Evolutionary conservation across 2,329 filamentous ascomycete species (phyloP).

Genomic region (Massarina eburnea): DNA sequence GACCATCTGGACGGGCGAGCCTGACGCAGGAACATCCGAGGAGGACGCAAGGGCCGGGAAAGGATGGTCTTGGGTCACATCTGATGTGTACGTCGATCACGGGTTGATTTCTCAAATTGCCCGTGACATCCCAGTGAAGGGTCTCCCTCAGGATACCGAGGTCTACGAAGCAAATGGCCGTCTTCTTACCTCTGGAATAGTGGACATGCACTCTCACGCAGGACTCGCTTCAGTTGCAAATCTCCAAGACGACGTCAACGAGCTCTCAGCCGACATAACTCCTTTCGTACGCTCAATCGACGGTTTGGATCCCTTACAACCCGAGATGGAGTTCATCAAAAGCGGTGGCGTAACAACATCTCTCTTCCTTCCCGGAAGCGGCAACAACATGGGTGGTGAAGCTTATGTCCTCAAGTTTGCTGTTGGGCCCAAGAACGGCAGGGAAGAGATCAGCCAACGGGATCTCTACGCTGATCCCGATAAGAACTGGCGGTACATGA

Average conservation of each 20-base stretch:
- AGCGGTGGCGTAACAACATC: slow-evolving; percentile 72
- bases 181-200: slow-evolving; percentile 65
- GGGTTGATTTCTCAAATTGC: slow-evolving; percentile 63
- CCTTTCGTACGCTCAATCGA: slow-evolving; percentile 70
- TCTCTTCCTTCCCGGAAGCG: slow-evolving; percentile 66
- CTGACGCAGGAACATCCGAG: slow-evolving; percentile 53
- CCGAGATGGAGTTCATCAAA: slow-evolving; percentile 69
- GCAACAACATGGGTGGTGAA: slow-evolving; percentile 74
- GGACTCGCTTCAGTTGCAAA: slow-evolving; percentile 53
- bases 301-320: slow-evolving; percentile 63
- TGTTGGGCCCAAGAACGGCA: slow-evolving; percentile 61
- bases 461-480: slow-evolving; percentile 69
- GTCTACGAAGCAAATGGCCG: slow-evolving; percentile 63
- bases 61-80: slow-evolving; percentile 61
- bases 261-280: slow-evolving; percentile 65
- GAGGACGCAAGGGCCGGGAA: slow-evolving; percentile 60
- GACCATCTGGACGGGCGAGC: slow-evolving; percentile 67
- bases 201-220: slow-evolving; percentile 72
- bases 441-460: slow-evolving; percentile 62
- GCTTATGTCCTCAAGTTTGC: slow-evolving; percentile 70
- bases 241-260: slow-evolving; percentile 64
- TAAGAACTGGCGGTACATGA: slow-evolving; percentile 69
- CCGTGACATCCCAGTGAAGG: slow-evolving; percentile 45
- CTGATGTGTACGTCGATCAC: slow-evolving; percentile 63
- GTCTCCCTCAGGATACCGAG: slow-evolving; percentile 52